Conservation (phyloP, 352 stramenopile species). For the Globisporangium spinosum region DNA sequence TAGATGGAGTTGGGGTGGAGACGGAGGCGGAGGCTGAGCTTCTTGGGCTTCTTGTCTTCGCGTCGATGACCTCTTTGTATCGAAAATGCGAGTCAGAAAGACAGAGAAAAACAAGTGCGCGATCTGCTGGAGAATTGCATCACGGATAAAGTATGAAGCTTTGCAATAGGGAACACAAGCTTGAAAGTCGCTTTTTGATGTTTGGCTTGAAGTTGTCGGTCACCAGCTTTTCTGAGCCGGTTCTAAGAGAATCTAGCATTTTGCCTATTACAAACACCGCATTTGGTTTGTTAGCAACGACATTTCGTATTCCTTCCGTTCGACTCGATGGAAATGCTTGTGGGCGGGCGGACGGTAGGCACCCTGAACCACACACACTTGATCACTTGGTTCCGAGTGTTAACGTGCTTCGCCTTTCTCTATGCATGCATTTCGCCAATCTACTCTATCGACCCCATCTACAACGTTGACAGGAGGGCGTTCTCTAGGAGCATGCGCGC, state of each 20-base stretch:
- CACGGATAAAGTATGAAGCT: too few relatives aligned
- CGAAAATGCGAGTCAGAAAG: constrained; percentile 1
- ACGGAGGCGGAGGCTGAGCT: neutral
- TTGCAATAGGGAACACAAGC: too few relatives aligned
- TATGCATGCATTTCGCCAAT: neutral
- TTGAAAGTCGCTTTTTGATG: too few relatives aligned
- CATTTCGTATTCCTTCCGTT: too few relatives aligned
- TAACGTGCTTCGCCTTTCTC: neutral
- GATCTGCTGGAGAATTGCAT: too few relatives aligned
- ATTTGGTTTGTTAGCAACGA: too few relatives aligned
- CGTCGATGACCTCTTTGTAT: neutral
- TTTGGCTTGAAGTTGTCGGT: too few relatives aligned
- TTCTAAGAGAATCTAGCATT: too few relatives aligned
- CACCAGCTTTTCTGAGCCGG: too few relatives aligned
- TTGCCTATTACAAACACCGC: too few relatives aligned
- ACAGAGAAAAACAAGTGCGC: neutral
- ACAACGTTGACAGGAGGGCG: constrained; percentile 50
- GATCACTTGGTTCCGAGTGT: neutral
- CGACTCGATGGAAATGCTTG: too few relatives aligned
- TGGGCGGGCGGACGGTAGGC: too few relatives aligned
- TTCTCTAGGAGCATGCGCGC: constrained; percentile 63
- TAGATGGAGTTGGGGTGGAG: neutral
- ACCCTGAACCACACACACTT: neutral
- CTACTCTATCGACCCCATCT: constrained; percentile 11
- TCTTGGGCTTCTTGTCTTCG: neutral